Evolutionary conservation across 768 basidiomycete genomes (phyloP), one percentile per base, ranked within the genome.

Genomic region (Cantharellus anzutake): DNA sequence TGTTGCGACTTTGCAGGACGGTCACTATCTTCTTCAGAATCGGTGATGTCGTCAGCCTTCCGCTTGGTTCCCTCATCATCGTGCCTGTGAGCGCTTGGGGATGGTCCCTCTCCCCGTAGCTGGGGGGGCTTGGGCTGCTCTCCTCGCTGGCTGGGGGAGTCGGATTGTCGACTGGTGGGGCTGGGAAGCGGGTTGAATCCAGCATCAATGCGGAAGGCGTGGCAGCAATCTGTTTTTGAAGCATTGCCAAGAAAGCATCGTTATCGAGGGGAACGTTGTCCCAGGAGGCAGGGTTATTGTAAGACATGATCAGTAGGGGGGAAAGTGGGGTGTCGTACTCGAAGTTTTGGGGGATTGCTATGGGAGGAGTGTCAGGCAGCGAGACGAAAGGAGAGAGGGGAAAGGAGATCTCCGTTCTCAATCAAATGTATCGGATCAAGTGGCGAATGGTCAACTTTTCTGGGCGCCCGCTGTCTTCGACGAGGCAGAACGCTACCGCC

Each of bases 61-160:
- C 87, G 79, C 70, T 90, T 90, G 60, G 84, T 71, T 3, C 72
- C 71, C 3, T 75, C 68, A 53, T 81, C 81, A 3, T 75, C 42
- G 57, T 51, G 37, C 42, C 59, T 56, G 20, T 60, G 50, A 41
- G 56, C 70, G 20, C 71, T 67, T 39, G 76, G 14, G 58, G 40
- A 58, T 65, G 60, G 65, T 68, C 56, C 69, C 44, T 53, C 51
- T 58, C 57, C 69, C 53, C 70, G 69, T 16, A 68, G 65, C 55
- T 71, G 71, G 81, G 78, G 2, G 87, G 84, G 64, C 85, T 88
- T 41, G 86, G 85, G 62, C 82, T 84, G 70, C 82, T 85, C 65
- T 85, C 83, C 64, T 84, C 85, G 61, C 73, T 78, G 0, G 82
- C 82, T 2, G 80, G 76, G 3, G 86, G 80, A 34, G 77, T 79